phyloP scores from a whole-genome alignment of 2,329 filamentous ascomycete species.

The Xylariaceae sp. region DNA sequence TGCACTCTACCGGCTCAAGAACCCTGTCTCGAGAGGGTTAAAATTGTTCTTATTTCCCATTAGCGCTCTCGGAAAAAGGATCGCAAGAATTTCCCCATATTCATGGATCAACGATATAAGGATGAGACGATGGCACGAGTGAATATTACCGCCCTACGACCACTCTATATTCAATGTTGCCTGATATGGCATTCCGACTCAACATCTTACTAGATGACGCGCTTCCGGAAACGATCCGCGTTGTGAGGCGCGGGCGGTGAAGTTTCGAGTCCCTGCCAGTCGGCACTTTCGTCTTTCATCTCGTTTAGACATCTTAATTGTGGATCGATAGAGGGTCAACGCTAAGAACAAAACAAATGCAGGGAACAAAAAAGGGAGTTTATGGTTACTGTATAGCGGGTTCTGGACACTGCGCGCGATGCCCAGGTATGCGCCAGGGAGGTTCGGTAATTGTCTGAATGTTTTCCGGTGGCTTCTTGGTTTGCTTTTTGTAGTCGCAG shows the following conservation, averaged over 20 bases:
- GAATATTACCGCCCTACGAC: not conserved
- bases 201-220: not conserved
- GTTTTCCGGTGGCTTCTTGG: no score
- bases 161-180: not conserved
- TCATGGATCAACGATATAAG: not conserved
- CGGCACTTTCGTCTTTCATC: not conserved
- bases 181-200: not conserved
- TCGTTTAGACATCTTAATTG: constrained; percentile 9
- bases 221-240: not conserved
- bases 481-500: no score
- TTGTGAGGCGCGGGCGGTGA: not conserved
- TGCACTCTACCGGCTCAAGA: constrained; percentile 13
- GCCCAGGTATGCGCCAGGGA: no score
- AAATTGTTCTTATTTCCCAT: not conserved
- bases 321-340: constrained; percentile 10
- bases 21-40: constrained; percentile 1
- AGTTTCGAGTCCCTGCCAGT: not conserved
- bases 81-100: not conserved
- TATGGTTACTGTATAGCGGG: no score
- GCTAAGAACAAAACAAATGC: no score
- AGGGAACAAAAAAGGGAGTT: constrained; percentile 1
- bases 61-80: no score
- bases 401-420: no score
- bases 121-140: not conserved
- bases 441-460: no score